Conservation (phyloP, 805 yeast genomes). For the Maudiozyma bulderi region DNA sequence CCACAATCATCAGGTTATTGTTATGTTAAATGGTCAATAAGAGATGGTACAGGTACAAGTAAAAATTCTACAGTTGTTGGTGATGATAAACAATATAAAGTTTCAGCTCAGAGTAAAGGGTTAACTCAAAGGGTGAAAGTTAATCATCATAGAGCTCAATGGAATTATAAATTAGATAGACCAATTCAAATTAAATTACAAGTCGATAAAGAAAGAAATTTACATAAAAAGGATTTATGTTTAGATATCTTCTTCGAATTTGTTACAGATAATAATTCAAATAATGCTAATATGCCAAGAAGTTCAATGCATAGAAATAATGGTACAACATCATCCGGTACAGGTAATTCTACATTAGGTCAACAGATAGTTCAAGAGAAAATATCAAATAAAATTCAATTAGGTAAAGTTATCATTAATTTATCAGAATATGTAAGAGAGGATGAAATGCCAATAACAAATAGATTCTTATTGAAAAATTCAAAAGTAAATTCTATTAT, state of each 20-base stretch:
- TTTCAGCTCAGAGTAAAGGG: conserved; percentile 23
- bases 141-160: conserved; percentile 42
- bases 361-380: conserved; percentile 15
- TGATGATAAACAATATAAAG: not conserved
- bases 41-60: conserved; percentile 34
- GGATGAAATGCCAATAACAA: conserved; percentile 41
- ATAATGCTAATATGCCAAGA: not conserved
- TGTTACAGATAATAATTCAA: conserved; percentile 1
- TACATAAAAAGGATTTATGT: conserved; percentile 30
- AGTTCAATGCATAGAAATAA: too few relatives aligned
- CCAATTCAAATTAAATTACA: conserved; percentile 34
- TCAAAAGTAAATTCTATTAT: conserved; percentile 80
- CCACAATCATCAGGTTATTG: conserved; percentile 72
- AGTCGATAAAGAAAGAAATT: conserved; percentile 29
- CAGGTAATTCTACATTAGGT: not conserved
- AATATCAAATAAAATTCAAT: conserved; percentile 31
- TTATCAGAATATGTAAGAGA: conserved; percentile 55
- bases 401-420: conserved; percentile 64
- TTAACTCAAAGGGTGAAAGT: conserved; percentile 37
- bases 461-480: conserved; percentile 61
- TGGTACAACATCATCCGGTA: not conserved
- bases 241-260: conserved; percentile 39
- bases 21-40: conserved; percentile 52
- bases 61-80: not conserved
- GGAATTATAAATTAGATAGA: conserved; percentile 34